Evolutionary conservation across 805 yeast species (phyloP).

Genomic region (Pachysolen tannophilus): DNA sequence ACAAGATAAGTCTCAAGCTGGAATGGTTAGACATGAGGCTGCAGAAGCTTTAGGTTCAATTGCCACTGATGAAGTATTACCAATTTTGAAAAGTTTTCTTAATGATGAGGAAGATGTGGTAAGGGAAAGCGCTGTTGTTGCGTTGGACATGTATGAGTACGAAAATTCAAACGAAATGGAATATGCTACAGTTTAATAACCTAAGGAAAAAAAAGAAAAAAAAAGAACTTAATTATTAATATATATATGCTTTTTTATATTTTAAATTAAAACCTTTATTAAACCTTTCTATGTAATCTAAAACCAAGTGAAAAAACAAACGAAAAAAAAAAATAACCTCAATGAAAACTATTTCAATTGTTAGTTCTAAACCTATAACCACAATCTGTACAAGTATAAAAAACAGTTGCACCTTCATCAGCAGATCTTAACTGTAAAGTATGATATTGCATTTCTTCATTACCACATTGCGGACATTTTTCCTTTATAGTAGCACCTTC

Average conservation of each 20-base stretch:
- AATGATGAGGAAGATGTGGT: constrained; percentile 84
- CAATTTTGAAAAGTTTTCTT: constrained; percentile 72
- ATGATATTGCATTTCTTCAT: constrained; percentile 97
- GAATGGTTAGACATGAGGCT: constrained; percentile 99
- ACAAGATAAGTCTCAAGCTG: constrained; percentile 73
- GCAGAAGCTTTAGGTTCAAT: constrained; percentile 98
- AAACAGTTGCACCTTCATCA: constrained; percentile 99
- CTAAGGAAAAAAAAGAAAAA: not conserved
- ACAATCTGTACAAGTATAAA: constrained; percentile 92
- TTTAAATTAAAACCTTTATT: too few species aligned
- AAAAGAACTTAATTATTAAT: too few species aligned
- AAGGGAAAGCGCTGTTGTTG: constrained; percentile 94
- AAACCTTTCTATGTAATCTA: too few species aligned
- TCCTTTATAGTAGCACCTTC: constrained; percentile 97
- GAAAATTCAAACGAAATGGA: constrained; percentile 81
- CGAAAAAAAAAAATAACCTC: not conserved
- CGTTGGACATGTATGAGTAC: constrained; percentile 96
- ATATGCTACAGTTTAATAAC: constrained; percentile 39
- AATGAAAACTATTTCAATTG: constrained; percentile 36
- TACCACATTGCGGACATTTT: constrained; percentile 97
- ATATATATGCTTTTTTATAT: too few species aligned
- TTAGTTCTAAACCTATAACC: constrained; percentile 92
- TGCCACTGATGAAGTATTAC: constrained; percentile 92
- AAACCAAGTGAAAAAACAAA: not conserved
- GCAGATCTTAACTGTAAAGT: constrained; percentile 95